Base-by-base conservation (phyloP, 257 asterid species). In the Marsdenia floribunda region DNA sequence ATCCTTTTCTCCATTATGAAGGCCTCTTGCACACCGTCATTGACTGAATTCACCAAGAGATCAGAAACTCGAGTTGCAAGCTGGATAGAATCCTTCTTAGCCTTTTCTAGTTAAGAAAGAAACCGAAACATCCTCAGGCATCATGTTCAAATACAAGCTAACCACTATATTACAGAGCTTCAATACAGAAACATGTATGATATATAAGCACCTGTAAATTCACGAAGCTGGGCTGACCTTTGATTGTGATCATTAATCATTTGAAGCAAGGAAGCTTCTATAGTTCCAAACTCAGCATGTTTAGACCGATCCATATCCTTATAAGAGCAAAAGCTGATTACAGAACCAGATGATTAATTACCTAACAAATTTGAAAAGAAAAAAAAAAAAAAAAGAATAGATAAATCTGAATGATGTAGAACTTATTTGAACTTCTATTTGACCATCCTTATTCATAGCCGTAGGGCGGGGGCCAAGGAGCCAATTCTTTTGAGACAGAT, bases 1-100 rank as follows among this genome's bases (percentile, higher is more conserved):
- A 94, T 88, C 52, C 93, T 88, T 81, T 92, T 89, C 84, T 94
- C 96, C 68, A 85, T 91, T 26, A 90, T 9, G 78, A 88, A 94
- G 50, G 90, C 82, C 76, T 91, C 93, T 72, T 90, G 93, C 49
- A 91, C 97, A 26, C 88, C 91, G 33, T 91, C 93, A 77, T 94
- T 86, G 38, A 89, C 97, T 2, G 91, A 82, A 57, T 88, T 87
- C 86, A 93, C 96, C 82, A 93, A 57, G 73, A 84, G 85, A 65
- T 88, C 87, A 1, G 97, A 87, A 37, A 91, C 97, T 5, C 81
- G 87, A 33, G 53, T 68, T 9, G 97, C 97, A 67, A 37, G 80
- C 19, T 80, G 73, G 54, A 89, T 83, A 2, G 97, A 94, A 69
- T 91, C 90, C 77, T 83, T 93, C 90, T 90, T 93, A 0, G 93